Evolutionary conservation across 305 asterid species (phyloP), one percentile per base, ranked within the genome.

Genomic region (Petunia hybrid): DNA sequence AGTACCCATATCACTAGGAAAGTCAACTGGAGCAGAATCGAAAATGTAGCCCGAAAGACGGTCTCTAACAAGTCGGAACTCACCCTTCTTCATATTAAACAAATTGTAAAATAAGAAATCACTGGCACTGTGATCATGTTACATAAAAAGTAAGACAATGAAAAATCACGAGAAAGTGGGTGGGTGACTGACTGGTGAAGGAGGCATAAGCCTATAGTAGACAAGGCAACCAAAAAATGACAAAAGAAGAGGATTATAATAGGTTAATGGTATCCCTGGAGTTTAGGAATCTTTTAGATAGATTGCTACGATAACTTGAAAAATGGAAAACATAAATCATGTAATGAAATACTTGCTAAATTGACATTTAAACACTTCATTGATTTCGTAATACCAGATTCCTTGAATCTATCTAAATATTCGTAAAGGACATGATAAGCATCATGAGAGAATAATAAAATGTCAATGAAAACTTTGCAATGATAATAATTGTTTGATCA

Each of bases 1-100:
- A 57, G 89, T 87, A 16, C 96, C 98, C 80, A 90, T 6, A 65
- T 94, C 99, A 82, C 96, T 92, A 13, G 94, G 92, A 77, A 94
- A 96, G 85, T 96, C 98, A 71, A 94, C 94, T 0, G 99, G 98
- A 78, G 90, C 56, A 51, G 99, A 96, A 87, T 96, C 99, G 38
- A 92, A 94, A 77, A 93, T 92, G 87, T 89, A 89, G 42, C 99
- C 98, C 53, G 97, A 85, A 78, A 94, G 84, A 79, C 97, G 94
- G 87, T 94, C 98, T 85, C 92, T 89, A 53, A 94, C 90, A n/a
- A 96, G 92, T 80, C 80, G 93, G 80, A 85, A 85, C 69, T 92
- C 95, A 82, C 91, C 97, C 98, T 96, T 22, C 31, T 22, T 79
- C 85, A 87, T 6, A 61, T 22, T 46, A 80, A 81, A 56, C n/a